Evolutionary conservation across 177 flowering plant species (phyloP).

Genomic region (Vitis hybrid): DNA sequence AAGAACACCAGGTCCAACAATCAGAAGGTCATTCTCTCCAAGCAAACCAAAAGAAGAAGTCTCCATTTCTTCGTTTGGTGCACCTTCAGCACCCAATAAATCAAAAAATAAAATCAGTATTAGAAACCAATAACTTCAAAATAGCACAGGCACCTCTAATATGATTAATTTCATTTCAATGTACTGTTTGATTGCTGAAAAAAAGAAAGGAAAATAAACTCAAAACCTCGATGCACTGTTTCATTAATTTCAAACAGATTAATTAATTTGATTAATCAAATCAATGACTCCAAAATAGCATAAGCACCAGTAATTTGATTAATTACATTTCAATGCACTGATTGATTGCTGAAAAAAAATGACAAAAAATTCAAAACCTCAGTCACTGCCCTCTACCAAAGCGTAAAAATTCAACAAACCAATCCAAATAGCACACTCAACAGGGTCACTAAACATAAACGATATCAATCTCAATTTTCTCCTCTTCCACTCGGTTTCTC

Average conservation of each 20-base stretch:
- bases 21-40: conserved; percentile 71
- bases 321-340: not conserved
- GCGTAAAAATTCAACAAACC: not conserved
- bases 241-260: not conserved
- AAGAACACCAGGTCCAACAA: conserved; percentile 95
- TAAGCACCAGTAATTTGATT: not conserved
- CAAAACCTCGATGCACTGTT: not conserved
- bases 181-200: not conserved
- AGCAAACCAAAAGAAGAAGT: conserved; percentile 35
- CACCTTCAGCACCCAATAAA: conserved; percentile 30
- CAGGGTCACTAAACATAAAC: not conserved
- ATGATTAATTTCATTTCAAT: no score
- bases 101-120: not conserved
- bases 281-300: not conserved
- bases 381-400: not conserved
- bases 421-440: not conserved
- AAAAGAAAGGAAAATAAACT: not conserved
- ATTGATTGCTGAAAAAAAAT: not conserved
- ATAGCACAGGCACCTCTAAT: not conserved
- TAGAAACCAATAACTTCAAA: not conserved
- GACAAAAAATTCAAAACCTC: not conserved
- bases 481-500: not conserved
- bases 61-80: conserved; percentile 25
- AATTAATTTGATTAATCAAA: not conserved
- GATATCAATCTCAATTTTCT: not conserved